Percentiles rank a stretch among this genome's conserved stretches.
Evolutionary conservation across 768 basidiomycete genomes (phyloP).

Genomic region (Pisolithus microcarpus): DNA sequence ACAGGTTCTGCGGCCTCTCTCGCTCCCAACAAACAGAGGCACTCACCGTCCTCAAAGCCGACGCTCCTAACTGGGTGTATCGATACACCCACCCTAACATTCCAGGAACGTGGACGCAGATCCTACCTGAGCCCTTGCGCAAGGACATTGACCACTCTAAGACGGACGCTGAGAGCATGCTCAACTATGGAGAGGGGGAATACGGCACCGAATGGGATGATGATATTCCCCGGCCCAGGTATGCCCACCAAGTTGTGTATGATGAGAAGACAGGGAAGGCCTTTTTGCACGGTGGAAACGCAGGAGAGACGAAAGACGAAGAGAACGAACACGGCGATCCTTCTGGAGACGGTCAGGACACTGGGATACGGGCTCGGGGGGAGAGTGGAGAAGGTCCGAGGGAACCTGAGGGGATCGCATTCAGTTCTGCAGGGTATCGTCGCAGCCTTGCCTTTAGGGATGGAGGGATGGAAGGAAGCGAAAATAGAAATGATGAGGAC

Average conservation of each 20-base stretch:
- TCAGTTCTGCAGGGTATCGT: background rate
- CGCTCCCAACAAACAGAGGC: constrained; percentile 33
- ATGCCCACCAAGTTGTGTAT: constrained; percentile 76
- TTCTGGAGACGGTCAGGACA: background rate
- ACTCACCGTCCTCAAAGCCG: constrained; percentile 36
- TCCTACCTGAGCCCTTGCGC: constrained; percentile 33
- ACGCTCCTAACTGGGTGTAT: constrained; percentile 62
- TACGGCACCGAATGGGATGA: constrained; percentile 1
- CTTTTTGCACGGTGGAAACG: constrained; percentile 76
- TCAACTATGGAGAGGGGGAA: background rate
- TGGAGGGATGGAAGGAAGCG: constrained; percentile 1
- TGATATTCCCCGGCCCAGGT: constrained; percentile 53
- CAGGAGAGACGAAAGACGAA: constrained; percentile 34
- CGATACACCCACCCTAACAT: constrained; percentile 43
- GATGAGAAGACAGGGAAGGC: constrained; percentile 47
- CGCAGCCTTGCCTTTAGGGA: constrained; percentile 2
- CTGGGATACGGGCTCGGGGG: background rate
- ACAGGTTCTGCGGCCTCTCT: constrained; percentile 59
- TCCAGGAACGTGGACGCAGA: constrained; percentile 61
- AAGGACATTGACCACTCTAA: background rate
- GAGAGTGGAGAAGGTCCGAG: constrained; percentile 15
- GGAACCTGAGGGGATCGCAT: background rate
- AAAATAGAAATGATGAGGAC: constrained; percentile 4
- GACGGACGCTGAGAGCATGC: background rate
- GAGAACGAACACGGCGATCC: constrained; percentile 2